Base-by-base conservation (phyloP, 176 grass and related monocot species). In the Phoenix dactylifera region DNA sequence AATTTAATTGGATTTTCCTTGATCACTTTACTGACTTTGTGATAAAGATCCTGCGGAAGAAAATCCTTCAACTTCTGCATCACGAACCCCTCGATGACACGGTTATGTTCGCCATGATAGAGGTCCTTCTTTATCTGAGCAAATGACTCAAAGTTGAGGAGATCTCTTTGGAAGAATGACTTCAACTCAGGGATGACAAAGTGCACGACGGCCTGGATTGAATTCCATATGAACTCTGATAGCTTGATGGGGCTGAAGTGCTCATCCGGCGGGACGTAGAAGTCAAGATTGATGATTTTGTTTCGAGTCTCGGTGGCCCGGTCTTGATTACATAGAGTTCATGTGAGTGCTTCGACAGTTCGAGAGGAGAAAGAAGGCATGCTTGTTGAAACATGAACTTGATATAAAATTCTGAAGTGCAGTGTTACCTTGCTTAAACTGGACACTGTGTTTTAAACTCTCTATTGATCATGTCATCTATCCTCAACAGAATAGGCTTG, bases 221-320 rank as follows among this genome's bases (percentile, higher is more conserved):
- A 72, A 26, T 72, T 67, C 20, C 67, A 74, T 17, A 98, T 83
- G 59, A 86, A 86, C 78, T 88, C 93, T 0, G 75, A 71, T 5
- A 98, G 66, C 76, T 98, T 98, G 1, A 71, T 50, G 0, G 87
- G 81, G 81, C 76, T 98, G 69, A 98, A 98, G 26, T 87, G 75
- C 64, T 98, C 93, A 26, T 98, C 93, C 1, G 87, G 87, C 7
- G 93, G 87, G 24, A 98, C 83, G 51, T 98, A 97, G 73, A 80
- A 88, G 78, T 97, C 78, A 1, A 97, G 70, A 64, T 97, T 88
- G 55, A 97, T 82, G 66, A 86, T 1, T 65, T 81, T 74, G 66
- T 72, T 76, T 3, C 87, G 75, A 17, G 66, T 88, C 81, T 98
- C 87, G 3, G 76, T 92, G 16, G 68, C 24, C 17, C 76, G 76